A percentile compares a stretch with the other conserved stretches of the same genome.
phyloP scores from a whole-genome alignment of 2,329 filamentous ascomycete species.

The Colletotrichum sp. region DNA sequence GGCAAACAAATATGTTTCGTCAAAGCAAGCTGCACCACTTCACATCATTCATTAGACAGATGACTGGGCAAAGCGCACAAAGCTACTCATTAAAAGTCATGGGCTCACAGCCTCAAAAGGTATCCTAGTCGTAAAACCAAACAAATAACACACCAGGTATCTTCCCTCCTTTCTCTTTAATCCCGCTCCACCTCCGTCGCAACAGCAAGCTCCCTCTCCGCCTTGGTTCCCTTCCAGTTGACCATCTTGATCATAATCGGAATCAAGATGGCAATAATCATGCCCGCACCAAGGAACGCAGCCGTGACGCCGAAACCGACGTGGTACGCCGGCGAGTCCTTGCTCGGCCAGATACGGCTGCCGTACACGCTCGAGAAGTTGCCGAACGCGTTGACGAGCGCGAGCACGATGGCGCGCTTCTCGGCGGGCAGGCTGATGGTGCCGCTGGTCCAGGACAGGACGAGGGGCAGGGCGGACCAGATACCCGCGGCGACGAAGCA shows the following conservation, averaged over 20 bases:
- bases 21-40: background rate
- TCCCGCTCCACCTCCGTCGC: background rate
- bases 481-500: slow-evolving; percentile 30
- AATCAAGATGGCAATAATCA: slow-evolving; percentile 26
- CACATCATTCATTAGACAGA: background rate
- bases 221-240: slow-evolving; percentile 20
- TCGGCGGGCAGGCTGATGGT: slow-evolving; percentile 30
- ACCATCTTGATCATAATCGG: slow-evolving; percentile 24
- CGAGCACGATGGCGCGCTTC: slow-evolving; percentile 36
- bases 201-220: slow-evolving; percentile 17
- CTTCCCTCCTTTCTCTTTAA: background rate
- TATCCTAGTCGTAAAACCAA: background rate
- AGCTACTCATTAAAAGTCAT: background rate
- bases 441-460: slow-evolving; percentile 32
- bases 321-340: slow-evolving; percentile 28
- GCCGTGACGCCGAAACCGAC: slow-evolving; percentile 33
- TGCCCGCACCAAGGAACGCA: slow-evolving; percentile 28
- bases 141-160: background rate
- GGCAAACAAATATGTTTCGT: background rate
- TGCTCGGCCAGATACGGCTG: slow-evolving; percentile 32
- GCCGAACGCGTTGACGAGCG: slow-evolving; percentile 34
- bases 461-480: slow-evolving; percentile 29
- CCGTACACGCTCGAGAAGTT: slow-evolving; percentile 36
- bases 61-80: background rate
- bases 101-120: background rate